phyloP scores from a whole-genome alignment of 352 stramenopile genomes.

The Globisporangium lucens region DNA sequence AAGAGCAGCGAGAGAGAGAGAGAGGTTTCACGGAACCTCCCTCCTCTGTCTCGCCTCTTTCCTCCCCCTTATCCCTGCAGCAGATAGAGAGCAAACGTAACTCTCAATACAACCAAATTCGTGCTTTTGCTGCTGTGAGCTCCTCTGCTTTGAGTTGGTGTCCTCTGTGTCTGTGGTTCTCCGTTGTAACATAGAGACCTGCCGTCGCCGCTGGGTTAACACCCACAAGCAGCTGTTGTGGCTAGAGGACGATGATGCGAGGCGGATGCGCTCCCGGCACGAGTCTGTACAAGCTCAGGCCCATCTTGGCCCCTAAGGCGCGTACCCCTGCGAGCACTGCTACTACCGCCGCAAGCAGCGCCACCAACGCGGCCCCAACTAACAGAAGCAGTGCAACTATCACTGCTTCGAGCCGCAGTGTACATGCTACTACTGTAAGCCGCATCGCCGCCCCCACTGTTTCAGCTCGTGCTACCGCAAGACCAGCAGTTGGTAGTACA shows the following conservation, averaged over 20 bases:
- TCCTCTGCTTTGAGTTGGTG: neutral
- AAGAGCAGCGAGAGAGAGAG: neutral
- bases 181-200: neutral
- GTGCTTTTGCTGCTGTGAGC: neutral
- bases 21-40: neutral
- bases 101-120: neutral
- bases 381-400: neutral
- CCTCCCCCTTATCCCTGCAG: neutral
- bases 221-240: too few relatives aligned
- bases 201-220: too few relatives aligned
- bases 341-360: neutral
- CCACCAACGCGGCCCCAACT: too few relatives aligned
- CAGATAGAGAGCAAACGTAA: neutral
- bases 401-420: neutral
- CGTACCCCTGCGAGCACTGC: neutral
- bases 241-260: constrained; percentile 3
- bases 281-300: constrained; percentile 12
- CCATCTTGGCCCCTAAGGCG: constrained; percentile 9
- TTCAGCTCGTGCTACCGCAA: neutral
- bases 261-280: constrained; percentile 4
- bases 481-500: neutral
- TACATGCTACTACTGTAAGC: neutral
- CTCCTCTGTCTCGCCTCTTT: neutral
- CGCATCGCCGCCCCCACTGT: neutral
- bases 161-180: neutral